Evolutionary conservation across 1,284 basidiomycete species (phyloP).

Genomic region (Fomes fomentarius): DNA sequence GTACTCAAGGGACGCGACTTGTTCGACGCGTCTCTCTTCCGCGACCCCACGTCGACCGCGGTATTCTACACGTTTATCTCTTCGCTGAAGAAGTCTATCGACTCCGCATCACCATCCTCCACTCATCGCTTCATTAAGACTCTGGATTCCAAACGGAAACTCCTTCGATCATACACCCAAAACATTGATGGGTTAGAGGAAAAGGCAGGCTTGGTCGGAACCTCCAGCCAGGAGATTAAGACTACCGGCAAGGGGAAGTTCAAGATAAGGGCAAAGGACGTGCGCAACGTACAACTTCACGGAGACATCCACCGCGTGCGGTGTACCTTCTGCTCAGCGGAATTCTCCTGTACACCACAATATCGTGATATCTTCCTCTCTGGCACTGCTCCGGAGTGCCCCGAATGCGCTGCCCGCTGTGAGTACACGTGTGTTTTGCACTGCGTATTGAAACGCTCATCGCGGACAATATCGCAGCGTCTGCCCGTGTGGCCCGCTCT

Average conservation of each 20-base stretch:
- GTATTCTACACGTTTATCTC: constrained; percentile 96
- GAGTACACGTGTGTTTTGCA: constrained; percentile 38
- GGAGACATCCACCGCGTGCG: constrained; percentile 89
- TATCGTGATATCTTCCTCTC: constrained; percentile 66
- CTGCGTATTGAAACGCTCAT: constrained; percentile 13
- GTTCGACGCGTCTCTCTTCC: constrained; percentile 88
- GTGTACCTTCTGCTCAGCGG: constrained; percentile 80
- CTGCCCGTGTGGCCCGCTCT: constrained; percentile 77
- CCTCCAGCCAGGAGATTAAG: constrained; percentile 57
- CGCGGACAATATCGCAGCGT: constrained; percentile 47
- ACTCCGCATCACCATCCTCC: constrained; percentile 77
- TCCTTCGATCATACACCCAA: constrained; percentile 91
- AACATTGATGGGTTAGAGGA: constrained; percentile 95
- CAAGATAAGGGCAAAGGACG: constrained; percentile 67
- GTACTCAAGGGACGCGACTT: constrained; percentile 89
- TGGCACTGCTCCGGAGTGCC: constrained; percentile 80
- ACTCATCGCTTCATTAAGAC: constrained; percentile 91
- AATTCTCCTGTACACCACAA: constrained; percentile 67
- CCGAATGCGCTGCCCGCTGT: constrained; percentile 81
- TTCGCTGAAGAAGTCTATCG: constrained; percentile 83
- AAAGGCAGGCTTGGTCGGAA: constrained; percentile 73
- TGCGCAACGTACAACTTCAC: constrained; percentile 89
- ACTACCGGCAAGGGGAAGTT: constrained; percentile 60
- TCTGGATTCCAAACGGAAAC: constrained; percentile 82
- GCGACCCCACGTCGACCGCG: constrained; percentile 82